Evolutionary conservation across 208 protist species (phyloP).

Genomic region (Polymyxa betae): DNA sequence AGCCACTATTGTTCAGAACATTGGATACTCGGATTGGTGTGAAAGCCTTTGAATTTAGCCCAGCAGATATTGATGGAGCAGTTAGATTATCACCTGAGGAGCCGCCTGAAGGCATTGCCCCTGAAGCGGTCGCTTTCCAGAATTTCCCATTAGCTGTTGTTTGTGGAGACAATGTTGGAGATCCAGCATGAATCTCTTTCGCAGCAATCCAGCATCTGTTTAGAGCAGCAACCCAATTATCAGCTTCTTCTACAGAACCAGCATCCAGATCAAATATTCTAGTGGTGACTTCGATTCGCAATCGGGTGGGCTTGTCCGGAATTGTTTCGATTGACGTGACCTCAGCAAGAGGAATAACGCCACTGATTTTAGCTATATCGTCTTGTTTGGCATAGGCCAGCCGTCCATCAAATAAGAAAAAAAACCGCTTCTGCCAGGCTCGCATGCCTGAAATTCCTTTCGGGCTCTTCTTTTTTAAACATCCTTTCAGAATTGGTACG

Average conservation of each 20-base stretch:
- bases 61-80: neutral
- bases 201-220: neutral
- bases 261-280: conserved; percentile 32
- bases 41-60: neutral
- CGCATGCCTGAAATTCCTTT: conserved; percentile 33
- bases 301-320: conserved; percentile 12
- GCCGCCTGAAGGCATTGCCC: neutral
- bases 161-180: neutral
- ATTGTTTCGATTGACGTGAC: conserved; percentile 31
- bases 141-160: neutral
- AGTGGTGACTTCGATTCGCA: conserved; percentile 40
- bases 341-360: neutral
- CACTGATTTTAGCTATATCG: neutral
- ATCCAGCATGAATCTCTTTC: neutral
- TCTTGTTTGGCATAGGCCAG: conserved; percentile 5
- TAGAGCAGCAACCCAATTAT: conserved; percentile 48
- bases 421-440: conserved; percentile 41
- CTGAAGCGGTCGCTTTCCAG: conserved; percentile 11
- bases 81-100: neutral
- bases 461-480: neutral
- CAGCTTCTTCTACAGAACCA: neutral
- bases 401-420: neutral
- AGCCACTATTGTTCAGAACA: neutral
- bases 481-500: conserved; percentile 1
- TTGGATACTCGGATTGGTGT: neutral